Conservation (phyloP, 768 basidiomycete species). For the Tricholoma matsutake region DNA sequence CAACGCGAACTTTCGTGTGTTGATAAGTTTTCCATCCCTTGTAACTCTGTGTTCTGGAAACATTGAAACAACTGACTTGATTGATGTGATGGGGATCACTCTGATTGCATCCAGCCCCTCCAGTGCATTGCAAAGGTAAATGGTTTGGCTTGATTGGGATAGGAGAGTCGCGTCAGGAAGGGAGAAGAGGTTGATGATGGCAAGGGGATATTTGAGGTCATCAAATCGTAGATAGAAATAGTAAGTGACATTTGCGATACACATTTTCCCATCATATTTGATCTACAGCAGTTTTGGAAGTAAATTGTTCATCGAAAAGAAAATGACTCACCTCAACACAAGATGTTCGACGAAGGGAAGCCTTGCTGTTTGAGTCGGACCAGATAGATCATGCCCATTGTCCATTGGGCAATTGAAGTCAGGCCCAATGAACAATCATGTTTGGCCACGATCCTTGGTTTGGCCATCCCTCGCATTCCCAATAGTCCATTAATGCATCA, state of each 20-base stretch:
- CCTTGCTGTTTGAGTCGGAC: conserved; percentile 11
- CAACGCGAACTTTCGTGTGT: not conserved
- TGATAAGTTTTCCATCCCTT: not conserved
- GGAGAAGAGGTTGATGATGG: not conserved
- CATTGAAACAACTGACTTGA: not conserved
- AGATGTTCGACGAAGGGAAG: not conserved
- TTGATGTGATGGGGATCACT: not conserved
- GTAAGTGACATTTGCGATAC: not conserved
- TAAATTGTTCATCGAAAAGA: not conserved
- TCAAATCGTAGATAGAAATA: not conserved
- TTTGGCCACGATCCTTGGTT: not conserved
- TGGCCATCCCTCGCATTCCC: conserved; percentile 1
- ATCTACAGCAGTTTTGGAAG: not conserved
- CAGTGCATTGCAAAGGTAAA: not conserved
- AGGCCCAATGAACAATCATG: conserved; percentile 16
- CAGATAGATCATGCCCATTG: conserved; percentile 19
- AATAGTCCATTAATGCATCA: not conserved
- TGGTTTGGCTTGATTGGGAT: not conserved
- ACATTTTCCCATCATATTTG: not conserved
- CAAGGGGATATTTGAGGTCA: not conserved
- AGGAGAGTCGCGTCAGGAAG: not conserved
- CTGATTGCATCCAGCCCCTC: not conserved
- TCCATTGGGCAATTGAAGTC: conserved; percentile 22
- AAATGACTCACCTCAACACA: not conserved
- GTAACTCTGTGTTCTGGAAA: not conserved